Base-by-base conservation (phyloP, 805 yeast species). In the Metschnikowia bowlesiae region DNA sequence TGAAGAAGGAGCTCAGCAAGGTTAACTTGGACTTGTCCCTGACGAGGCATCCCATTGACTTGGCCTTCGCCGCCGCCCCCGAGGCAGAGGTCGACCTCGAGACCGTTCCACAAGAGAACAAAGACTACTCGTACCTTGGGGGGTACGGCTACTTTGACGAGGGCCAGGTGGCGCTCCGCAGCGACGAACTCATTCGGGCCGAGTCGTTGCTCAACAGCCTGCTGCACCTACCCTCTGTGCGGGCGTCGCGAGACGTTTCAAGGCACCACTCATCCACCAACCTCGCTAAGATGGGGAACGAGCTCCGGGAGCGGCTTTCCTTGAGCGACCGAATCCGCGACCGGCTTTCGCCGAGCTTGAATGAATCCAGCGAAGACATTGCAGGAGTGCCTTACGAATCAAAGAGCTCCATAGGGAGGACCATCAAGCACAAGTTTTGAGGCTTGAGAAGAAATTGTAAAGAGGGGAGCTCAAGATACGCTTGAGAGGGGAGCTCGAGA, bases 101-200 rank as follows among this genome's bases (percentile, higher is more conserved):
- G 14, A 9, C 28, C 11, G 45, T 41, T 6, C 33, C 43, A 6
- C 62, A 51, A 57, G 73, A 65, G 46, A 53, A 44, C 14, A 62
- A 60, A 34, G 67, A 65, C 33, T 70, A 59, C 52, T 64, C 63
- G 48, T 58, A 80, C 50, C 71, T 89, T 37, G 92, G 96, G 40
- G 97, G 97, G 2, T 90, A 90, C 65, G 96, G 91, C 35, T 87
- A 87, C 65, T 87, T 87, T 64, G 94, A 87, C 58, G 75, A 84
- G 54, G 89, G 85, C 9, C 79, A 78, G 53, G 82, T 85, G 55
- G 83, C 83, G 51, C 62, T 79, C 48, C 74, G 86, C 53, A 79
- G 87, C 7, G 67, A 62, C 50, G 52, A 55, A 49, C 36, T 58
- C 33, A 53, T 54, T 60, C 62, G 69, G 16, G 62, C 63, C 36